These are phyloP conservation scores for Aphanomyces euteiches DNA, from an alignment of 352 stramenopile genomes.

Conservation along the genomic window DNA sequence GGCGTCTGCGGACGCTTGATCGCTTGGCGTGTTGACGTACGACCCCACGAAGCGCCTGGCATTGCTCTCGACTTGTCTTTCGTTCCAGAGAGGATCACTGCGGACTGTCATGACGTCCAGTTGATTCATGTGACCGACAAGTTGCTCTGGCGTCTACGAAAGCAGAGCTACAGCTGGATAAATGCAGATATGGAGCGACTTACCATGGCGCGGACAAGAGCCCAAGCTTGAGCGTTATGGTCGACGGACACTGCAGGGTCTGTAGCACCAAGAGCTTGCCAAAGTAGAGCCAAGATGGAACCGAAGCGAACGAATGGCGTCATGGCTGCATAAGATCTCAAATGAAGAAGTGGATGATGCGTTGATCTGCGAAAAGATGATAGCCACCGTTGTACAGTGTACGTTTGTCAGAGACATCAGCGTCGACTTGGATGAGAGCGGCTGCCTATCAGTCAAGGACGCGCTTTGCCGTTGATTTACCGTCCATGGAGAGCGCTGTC, in stretches of 20 bases:
- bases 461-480: too few relatives aligned
- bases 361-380: too few relatives aligned
- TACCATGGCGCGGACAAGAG: not conserved
- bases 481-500: too few relatives aligned
- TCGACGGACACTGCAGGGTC: not conserved
- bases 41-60: constrained; percentile 60
- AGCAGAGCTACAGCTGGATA: not conserved
- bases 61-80: constrained; percentile 45
- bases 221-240: not conserved
- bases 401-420: too few relatives aligned
- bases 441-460: too few relatives aligned
- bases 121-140: constrained; percentile 80
- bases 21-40: constrained; percentile 57
- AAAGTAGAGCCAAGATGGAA: too few relatives aligned
- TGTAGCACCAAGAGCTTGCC: not conserved
- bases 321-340: too few relatives aligned
- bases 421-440: too few relatives aligned
- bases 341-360: too few relatives aligned
- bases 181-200: not conserved
- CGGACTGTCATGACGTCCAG: constrained; percentile 62
- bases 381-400: too few relatives aligned
- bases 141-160: not conserved
- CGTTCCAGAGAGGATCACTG: constrained; percentile 37
- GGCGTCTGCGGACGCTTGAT: constrained; percentile 20
- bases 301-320: too few relatives aligned